These are phyloP conservation scores for Dillenia turbinata DNA, from an alignment of 164 flowering plant species.

Conservation along the genomic window DNA sequence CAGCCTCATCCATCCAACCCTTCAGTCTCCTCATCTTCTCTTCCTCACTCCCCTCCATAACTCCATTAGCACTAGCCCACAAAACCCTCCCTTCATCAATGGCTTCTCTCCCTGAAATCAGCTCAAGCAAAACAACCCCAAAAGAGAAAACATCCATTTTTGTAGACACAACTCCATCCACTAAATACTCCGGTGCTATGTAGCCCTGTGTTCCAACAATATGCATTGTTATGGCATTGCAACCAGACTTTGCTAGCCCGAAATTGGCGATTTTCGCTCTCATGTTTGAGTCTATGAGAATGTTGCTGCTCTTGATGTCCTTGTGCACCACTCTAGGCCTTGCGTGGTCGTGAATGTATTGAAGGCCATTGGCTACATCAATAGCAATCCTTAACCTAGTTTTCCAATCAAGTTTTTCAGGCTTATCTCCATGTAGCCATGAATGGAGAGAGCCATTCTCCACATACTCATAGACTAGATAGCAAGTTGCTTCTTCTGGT, in stretches of 20 bases:
- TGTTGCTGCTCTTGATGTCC: slow-evolving; percentile 86
- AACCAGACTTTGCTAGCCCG: slow-evolving; percentile 85
- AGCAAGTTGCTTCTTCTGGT: slow-evolving; percentile 66
- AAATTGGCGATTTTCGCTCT: slow-evolving; percentile 92
- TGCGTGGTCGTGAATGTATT: slow-evolving; percentile 89
- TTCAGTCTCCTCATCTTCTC: slow-evolving; percentile 34
- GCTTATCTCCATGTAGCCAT: slow-evolving; percentile 49
- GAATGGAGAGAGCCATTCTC: slow-evolving; percentile 84
- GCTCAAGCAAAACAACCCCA: slow-evolving; percentile 89
- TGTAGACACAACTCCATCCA: slow-evolving; percentile 75
- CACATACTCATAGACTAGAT: slow-evolving; percentile 68
- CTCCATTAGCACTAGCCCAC: slow-evolving; percentile 39
- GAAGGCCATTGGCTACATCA: slow-evolving; percentile 87
- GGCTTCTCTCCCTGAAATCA: slow-evolving; percentile 68
- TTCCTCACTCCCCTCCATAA: slow-evolving; percentile 45
- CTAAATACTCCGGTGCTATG: slow-evolving; percentile 83
- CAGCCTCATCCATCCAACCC: slow-evolving; percentile 54
- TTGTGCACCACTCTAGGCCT: slow-evolving; percentile 82
- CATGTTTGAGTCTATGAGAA: slow-evolving; percentile 72
- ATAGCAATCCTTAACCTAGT: slow-evolving; percentile 63
- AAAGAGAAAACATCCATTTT: slow-evolving; percentile 88
- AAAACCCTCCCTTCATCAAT: slow-evolving; percentile 49
- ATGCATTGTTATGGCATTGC: slow-evolving; percentile 87
- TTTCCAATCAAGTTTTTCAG: slow-evolving; percentile 60
- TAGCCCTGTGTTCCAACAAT: slow-evolving; percentile 96